phyloP scores from a whole-genome alignment of 2,329 filamentous ascomycete species.

The Pseudogymnoascus sp. region DNA sequence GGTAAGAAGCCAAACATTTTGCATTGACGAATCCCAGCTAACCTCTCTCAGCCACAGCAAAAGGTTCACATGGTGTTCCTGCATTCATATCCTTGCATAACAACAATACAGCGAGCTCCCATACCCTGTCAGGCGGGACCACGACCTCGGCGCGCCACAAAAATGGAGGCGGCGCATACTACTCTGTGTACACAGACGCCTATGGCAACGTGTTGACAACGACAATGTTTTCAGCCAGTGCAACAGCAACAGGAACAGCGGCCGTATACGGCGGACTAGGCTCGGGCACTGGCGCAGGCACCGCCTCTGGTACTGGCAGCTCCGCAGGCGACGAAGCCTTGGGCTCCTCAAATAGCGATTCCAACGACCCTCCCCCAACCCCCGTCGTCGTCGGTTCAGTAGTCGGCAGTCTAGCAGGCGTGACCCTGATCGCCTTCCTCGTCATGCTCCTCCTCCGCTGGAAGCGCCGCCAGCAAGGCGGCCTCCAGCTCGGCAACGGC shows the following conservation, averaged over 20 bases:
- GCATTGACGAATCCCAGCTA: neutral
- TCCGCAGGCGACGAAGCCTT: neutral
- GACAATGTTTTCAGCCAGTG: slow-evolving; percentile 7
- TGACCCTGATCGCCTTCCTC: slow-evolving; percentile 49
- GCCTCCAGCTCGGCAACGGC: slow-evolving; percentile 38
- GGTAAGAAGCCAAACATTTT: neutral
- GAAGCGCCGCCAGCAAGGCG: slow-evolving; percentile 42
- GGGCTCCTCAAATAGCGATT: slow-evolving; percentile 15
- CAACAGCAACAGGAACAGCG: slow-evolving; percentile 7
- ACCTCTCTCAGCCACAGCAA: neutral
- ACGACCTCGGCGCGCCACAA: neutral
- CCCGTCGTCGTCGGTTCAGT: slow-evolving; percentile 26
- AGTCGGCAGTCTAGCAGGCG: slow-evolving; percentile 42
- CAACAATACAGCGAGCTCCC: neutral
- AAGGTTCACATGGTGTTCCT: neutral
- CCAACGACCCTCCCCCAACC: slow-evolving; percentile 18
- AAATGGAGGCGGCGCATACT: neutral
- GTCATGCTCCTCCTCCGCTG: slow-evolving; percentile 48
- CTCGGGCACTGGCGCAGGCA: slow-evolving; percentile 9
- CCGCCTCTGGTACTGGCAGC: slow-evolving; percentile 12
- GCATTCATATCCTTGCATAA: neutral
- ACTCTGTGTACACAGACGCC: slow-evolving; percentile 5
- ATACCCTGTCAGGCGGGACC: neutral
- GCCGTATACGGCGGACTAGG: slow-evolving; percentile 2
- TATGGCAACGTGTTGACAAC: neutral